Conservation (phyloP, 208 protist species). For the Trypanosoma cruzi region DNA sequence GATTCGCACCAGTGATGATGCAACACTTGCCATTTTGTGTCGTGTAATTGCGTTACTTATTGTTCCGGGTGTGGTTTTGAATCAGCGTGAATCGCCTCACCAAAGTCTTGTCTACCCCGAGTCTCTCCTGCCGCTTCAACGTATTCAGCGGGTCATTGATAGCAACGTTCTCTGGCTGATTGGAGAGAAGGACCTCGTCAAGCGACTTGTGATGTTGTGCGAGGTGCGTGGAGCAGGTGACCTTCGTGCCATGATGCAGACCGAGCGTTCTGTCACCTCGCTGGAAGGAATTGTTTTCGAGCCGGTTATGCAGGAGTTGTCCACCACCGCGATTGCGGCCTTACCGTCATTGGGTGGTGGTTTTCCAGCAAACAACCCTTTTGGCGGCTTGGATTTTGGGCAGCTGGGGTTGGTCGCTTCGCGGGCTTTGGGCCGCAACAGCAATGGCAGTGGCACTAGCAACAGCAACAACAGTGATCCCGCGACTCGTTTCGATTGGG, state of each 20-base stretch:
- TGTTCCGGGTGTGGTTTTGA: conserved; percentile 49
- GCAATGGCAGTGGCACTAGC: conserved; percentile 4
- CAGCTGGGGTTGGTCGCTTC: not conserved
- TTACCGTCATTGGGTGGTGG: conserved; percentile 1
- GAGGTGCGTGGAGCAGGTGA: conserved; percentile 43
- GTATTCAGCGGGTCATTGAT: conserved; percentile 78
- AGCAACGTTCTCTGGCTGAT: conserved; percentile 85
- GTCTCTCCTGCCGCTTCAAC: conserved; percentile 46
- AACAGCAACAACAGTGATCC: conserved; percentile 4
- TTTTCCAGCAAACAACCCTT: not conserved
- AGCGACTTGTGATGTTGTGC: conserved; percentile 62
- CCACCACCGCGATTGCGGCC: conserved; percentile 13
- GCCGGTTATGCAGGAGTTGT: conserved; percentile 6
- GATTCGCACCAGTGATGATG: conserved; percentile 42
- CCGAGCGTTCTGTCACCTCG: not conserved
- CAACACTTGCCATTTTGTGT: conserved; percentile 50
- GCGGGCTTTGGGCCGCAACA: not conserved
- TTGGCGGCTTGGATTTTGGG: conserved; percentile 1
- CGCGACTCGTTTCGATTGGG: not conserved
- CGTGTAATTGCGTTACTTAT: conserved; percentile 77
- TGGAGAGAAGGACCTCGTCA: conserved; percentile 50
- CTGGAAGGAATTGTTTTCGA: not conserved
- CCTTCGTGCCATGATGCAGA: conserved; percentile 18
- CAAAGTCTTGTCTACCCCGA: conserved; percentile 61
- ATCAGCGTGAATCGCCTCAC: conserved; percentile 40